phyloP scores from a whole-genome alignment of 2,329 filamentous ascomycete species.

The Fusarium nisikadoi region DNA sequence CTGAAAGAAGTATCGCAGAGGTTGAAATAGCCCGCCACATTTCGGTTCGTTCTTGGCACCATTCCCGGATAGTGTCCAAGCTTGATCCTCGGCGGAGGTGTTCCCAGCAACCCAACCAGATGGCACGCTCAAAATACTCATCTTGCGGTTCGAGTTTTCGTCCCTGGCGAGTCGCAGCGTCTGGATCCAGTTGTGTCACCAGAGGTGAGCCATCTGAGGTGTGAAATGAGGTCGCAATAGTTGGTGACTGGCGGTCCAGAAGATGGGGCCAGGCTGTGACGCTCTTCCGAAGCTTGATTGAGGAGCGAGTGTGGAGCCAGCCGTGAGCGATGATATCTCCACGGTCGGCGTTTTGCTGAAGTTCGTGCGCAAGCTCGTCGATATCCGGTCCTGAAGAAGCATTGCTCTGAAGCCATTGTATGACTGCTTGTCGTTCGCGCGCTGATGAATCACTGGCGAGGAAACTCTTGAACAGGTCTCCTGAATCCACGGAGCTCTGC shows the following conservation, averaged over 20 bases:
- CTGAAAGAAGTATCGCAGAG: slow-evolving; percentile 73
- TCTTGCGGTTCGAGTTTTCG: slow-evolving; percentile 83
- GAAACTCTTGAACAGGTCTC: slow-evolving; percentile 73
- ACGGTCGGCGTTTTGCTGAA: slow-evolving; percentile 79
- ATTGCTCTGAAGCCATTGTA: slow-evolving; percentile 87
- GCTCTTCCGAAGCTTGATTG: slow-evolving; percentile 90
- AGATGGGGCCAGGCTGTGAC: slow-evolving; percentile 74
- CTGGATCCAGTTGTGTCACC: slow-evolving; percentile 90
- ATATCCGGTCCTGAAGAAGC: slow-evolving; percentile 78
- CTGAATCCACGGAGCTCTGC: slow-evolving; percentile 28
- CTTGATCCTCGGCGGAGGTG: slow-evolving; percentile 86
- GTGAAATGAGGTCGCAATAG: slow-evolving; percentile 64
- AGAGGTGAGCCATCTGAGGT: slow-evolving; percentile 72
- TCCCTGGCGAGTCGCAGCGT: slow-evolving; percentile 83
- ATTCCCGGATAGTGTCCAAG: slow-evolving; percentile 79
- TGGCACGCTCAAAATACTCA: slow-evolving; percentile 86
- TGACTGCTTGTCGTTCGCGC: slow-evolving; percentile 79
- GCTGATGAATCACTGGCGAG: slow-evolving; percentile 77
- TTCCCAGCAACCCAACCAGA: slow-evolving; percentile 95
- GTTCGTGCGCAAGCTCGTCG: slow-evolving; percentile 78
- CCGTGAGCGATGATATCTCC: slow-evolving; percentile 87
- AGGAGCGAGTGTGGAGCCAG: slow-evolving; percentile 90
- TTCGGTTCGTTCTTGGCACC: slow-evolving; percentile 87
- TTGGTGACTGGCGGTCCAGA: slow-evolving; percentile 70
- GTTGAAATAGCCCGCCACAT: slow-evolving; percentile 89